Evolutionary conservation across 2,329 filamentous ascomycete species (phyloP), one percentile per base, ranked within the genome.

Genomic region (Verticillium zaregamsianum): DNA sequence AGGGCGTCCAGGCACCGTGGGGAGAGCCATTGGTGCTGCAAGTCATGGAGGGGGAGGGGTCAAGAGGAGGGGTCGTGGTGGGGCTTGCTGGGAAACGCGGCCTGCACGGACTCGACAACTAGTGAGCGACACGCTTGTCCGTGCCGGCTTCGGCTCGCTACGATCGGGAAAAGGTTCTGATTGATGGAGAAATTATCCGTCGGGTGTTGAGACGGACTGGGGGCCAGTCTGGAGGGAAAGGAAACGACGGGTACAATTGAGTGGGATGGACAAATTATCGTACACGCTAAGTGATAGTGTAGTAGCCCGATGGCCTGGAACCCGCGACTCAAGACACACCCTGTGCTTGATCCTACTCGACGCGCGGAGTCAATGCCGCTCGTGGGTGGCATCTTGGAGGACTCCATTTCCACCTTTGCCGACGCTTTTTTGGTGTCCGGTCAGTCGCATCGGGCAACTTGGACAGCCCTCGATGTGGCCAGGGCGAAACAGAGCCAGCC

Each of bases 111-210:
- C 20, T 52, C 20, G 45, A 52, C n/a, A 25, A 20, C 1, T 52
- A 20, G 45, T 52, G 45, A 52, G 20, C 7, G 9, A 14, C n/a
- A 52, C 45, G 45, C 45, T 52, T 52, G 45, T 52, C 45, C 45
- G 55, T 62, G 58, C 54, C 60, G 59, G 62, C 60, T 55, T 57
- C 61, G 59, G 63, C 52, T 17, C 39, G 8, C 45, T 52, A 52
- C 45, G 8, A 25, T 52, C 45, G 20, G 31, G 54, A 23, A 61
- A 54, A 35, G n/a, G 15, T 52, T 65, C n/a, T 70, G 65, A 73
- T 73, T 73, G 70, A 69, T 69, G 71, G 71, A 73, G 66, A 68
- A 72, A 72, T 68, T 66, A 58, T n/a, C 57, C 57, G 57, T 58
- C 57, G 57, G 57, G 20, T 58, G 57, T 7, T 58, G 45, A 52